Percentiles rank a stretch among this genome's conserved stretches.
Evolutionary conservation across 768 basidiomycete species (phyloP).

Genomic region (Guyanaporus albipodus): DNA sequence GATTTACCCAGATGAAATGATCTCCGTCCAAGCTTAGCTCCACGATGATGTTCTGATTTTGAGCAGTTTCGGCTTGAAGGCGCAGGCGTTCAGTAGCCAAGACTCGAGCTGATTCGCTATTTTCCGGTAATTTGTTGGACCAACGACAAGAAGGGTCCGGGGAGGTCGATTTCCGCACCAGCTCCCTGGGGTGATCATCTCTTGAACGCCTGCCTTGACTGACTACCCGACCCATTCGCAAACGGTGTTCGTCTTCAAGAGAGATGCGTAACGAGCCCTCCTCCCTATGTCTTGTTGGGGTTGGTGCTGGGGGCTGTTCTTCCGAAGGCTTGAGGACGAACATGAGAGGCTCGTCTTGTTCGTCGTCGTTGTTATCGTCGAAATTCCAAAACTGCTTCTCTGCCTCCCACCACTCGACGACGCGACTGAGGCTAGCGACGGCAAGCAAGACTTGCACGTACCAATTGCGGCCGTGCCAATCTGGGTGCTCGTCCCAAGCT

Average conservation of each 20-base stretch:
- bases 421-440: conserved; percentile 91
- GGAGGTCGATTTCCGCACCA: conserved; percentile 35
- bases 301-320: conserved; percentile 43
- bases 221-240: conserved; percentile 46
- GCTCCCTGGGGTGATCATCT: conserved; percentile 54
- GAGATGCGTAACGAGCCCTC: conserved; percentile 36
- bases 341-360: conserved; percentile 84
- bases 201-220: conserved; percentile 52
- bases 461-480: conserved; percentile 98
- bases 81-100: conserved; percentile 85
- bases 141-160: conserved; percentile 35
- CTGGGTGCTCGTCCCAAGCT: conserved; percentile 96
- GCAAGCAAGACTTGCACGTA: conserved; percentile 96
- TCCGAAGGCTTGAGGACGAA: conserved; percentile 91
- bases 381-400: conserved; percentile 99
- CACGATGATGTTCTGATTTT: conserved; percentile 93
- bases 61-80: conserved; percentile 89
- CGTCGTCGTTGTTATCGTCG: conserved; percentile 85
- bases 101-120: conserved; percentile 74
- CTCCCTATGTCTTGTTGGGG: conserved; percentile 36
- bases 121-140: conserved; percentile 50
- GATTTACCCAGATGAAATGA: conserved; percentile 93
- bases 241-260: conserved; percentile 34
- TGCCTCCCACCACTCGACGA: conserved; percentile 99
- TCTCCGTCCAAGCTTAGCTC: conserved; percentile 94